Conservation (phyloP, 108 stramenopile genomes). For the Parietichytrium sp. region DNA sequence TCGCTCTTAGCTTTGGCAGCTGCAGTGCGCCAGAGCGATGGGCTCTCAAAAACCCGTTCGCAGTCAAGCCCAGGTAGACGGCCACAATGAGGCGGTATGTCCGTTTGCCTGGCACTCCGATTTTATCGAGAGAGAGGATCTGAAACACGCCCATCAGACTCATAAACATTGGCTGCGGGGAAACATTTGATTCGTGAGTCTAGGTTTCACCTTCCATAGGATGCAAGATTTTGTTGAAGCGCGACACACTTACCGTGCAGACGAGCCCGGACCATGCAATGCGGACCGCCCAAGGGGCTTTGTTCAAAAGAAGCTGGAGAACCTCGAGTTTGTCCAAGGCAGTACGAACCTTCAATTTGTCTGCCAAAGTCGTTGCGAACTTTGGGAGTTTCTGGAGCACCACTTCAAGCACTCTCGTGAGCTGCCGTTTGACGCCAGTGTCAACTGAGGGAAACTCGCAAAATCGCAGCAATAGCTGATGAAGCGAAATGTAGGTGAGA, state of each 20-base stretch:
- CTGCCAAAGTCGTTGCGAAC: no score
- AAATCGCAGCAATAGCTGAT: background rate
- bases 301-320: no score
- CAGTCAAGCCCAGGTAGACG: background rate
- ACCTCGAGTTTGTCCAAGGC: no score
- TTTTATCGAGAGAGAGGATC: background rate
- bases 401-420: no score
- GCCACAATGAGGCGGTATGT: background rate
- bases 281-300: background rate
- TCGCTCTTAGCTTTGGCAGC: background rate
- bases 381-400: no score
- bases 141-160: background rate
- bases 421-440: no score
- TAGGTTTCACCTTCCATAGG: no score
- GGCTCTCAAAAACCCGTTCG: background rate
- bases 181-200: no score
- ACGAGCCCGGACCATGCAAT: background rate
- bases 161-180: slow-evolving; percentile 26
- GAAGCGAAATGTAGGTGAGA: background rate
- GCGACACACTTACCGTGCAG: no score
- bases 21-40: background rate
- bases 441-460: no score
- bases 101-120: slow-evolving; percentile 6
- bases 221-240: no score
- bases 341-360: no score